Evolutionary conservation across 2,329 filamentous ascomycete species (phyloP).

Genomic region (Onygena corvina): DNA sequence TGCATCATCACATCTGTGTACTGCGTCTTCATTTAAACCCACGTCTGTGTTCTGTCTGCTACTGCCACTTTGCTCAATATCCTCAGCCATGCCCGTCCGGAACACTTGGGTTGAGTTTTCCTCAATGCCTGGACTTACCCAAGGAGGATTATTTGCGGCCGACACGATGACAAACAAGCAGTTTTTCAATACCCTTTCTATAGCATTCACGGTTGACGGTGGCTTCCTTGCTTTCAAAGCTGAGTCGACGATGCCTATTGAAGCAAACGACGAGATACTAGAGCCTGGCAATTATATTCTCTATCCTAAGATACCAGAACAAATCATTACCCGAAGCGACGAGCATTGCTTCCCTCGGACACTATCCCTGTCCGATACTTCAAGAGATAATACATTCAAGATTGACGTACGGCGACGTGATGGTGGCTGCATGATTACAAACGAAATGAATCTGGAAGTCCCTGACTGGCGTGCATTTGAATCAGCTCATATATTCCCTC

Average conservation of each 20-base stretch:
- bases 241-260: background rate
- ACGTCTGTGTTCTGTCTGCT: too few species aligned
- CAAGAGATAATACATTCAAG: background rate
- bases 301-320: background rate
- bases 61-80: too few species aligned
- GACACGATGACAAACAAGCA: background rate
- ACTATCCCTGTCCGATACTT: background rate
- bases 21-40: too few species aligned
- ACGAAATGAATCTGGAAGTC: background rate
- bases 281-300: background rate
- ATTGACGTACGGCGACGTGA: background rate
- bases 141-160: constrained; percentile 1
- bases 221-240: background rate
- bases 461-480: constrained; percentile 9
- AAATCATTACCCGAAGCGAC: background rate
- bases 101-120: constrained; percentile 7
- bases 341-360: background rate
- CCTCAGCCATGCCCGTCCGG: too few species aligned
- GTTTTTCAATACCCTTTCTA: background rate
- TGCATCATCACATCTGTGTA: too few species aligned
- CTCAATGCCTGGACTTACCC: background rate
- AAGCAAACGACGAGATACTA: background rate
- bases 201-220: background rate
- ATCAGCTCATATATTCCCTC: constrained; percentile 21
- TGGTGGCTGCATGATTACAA: constrained; percentile 10